phyloP scores from a whole-genome alignment of 345 rosid genomes.

The Citrus trifoliata region DNA sequence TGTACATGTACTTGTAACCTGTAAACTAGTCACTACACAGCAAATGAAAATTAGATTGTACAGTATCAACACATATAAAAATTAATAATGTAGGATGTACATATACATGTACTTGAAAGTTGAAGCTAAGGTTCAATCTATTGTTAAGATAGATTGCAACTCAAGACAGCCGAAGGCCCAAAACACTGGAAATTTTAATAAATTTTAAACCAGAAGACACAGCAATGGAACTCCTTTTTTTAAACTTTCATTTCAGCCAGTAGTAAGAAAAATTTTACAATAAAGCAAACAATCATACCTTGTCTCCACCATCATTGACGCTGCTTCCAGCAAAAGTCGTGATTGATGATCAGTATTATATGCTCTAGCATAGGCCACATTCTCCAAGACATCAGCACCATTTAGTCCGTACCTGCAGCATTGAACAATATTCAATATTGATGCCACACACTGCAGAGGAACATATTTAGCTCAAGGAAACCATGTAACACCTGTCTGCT shows the following conservation, averaged over 20 bases:
- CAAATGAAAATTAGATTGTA: neutral
- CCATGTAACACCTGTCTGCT: conserved; percentile 68
- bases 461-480: conserved; percentile 7
- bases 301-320: conserved; percentile 99
- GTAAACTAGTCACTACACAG: neutral
- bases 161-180: neutral
- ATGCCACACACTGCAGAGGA: conserved; percentile 3
- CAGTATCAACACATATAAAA: neutral
- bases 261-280: neutral
- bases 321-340: conserved; percentile 96
- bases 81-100: neutral
- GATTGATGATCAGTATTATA: conserved; percentile 98
- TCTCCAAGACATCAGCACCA: conserved; percentile 95
- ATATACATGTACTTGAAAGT: neutral
- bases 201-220: neutral
- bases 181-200: neutral
- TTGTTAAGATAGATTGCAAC: neutral
- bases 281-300: conserved; percentile 37
- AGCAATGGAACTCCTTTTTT: neutral
- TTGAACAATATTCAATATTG: conserved; percentile 3
- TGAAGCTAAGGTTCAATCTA: neutral
- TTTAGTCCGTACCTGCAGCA: conserved; percentile 76
- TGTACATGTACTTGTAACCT: too few relatives aligned
- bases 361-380: conserved; percentile 96
- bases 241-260: neutral